Base-by-base conservation (phyloP, 441 rosid species). In the Gossypium gossypioides region DNA sequence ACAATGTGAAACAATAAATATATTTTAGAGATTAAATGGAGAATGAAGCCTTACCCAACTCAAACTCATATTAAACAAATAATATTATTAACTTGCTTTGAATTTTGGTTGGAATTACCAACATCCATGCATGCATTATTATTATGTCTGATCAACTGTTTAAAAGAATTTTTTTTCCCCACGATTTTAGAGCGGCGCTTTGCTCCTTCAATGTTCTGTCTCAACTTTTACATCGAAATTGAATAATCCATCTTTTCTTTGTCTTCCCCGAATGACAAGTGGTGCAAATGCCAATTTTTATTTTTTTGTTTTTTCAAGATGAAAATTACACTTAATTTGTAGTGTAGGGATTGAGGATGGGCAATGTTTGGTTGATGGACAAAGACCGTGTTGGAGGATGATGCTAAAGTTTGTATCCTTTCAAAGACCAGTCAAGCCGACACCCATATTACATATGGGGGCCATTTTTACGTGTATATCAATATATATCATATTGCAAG, bases 371-470 rank as follows among this genome's bases (percentile, higher is more conserved):
- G 50, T 69, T 69, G 56, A 74, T 46, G 34, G 72, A 72, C 71
- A 67, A 63, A 58, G 73, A 59, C 32, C 69, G 42, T 72, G 78
- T 71, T 77, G 79, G 77, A 77, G 77, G 62, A 68, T 75, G 80
- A 74, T 76, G 81, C 58, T 24, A 67, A 51, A 66, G 32, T 68
- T 58, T 75, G 72, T 64, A 27, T 10, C 29, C 59, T 25, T 51
- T 51, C 16, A 0, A 69, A 63, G 87, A 84, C 88, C 74, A 69
- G 86, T 83, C 88, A 84, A 83, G 81, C 84, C 84, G 87, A 87
- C 89, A 83, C 61, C 68, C 19, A 74, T 21, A 61, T 78, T 81
- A 74, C 81, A 69, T 19, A 68, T 84, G 91, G 91, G 91, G 85
- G 77, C 89, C 88, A 72, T 76, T 42, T 74, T 63, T 37, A 80